Conservation (phyloP, 371 early-diverging fungal genomes). For the Conidiobolus incongruus region DNA sequence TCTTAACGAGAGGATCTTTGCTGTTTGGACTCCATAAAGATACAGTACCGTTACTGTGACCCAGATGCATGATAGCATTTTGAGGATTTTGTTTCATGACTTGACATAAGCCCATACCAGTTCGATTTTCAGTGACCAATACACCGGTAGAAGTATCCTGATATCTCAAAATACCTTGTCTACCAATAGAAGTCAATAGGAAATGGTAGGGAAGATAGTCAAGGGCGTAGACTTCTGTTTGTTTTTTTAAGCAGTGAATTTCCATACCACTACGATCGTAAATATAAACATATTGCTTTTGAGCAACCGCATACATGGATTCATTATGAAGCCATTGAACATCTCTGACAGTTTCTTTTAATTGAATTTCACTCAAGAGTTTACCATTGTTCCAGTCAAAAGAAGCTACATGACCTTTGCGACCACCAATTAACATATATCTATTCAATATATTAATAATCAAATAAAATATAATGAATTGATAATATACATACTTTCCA, state of each 20-base stretch:
- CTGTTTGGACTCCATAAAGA: conserved; percentile 86
- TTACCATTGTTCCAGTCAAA: conserved; percentile 82
- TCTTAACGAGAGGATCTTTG: conserved; percentile 70
- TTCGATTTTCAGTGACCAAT: conserved; percentile 58
- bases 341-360: conserved; percentile 77
- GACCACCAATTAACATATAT: conserved; percentile 66
- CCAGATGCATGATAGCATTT: conserved; percentile 85
- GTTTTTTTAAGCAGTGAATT: conserved; percentile 75
- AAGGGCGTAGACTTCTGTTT: conserved; percentile 54
- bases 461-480: background rate
- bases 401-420: conserved; percentile 77
- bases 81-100: conserved; percentile 80
- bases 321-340: conserved; percentile 93
- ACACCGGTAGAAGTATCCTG: conserved; percentile 94
- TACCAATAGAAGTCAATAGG: conserved; percentile 65
- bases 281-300: conserved; percentile 88
- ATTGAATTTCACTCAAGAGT: conserved; percentile 65
- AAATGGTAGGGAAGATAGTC: conserved; percentile 96
- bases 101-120: conserved; percentile 55
- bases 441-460: conserved; percentile 8
- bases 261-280: conserved; percentile 91
- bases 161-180: conserved; percentile 70
- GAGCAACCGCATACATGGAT: conserved; percentile 91
- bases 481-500: conserved; percentile 25
- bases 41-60: conserved; percentile 85